Evolutionary conservation across 139 green algal species (phyloP).

Genomic region (Mychonastes homosphaera): DNA sequence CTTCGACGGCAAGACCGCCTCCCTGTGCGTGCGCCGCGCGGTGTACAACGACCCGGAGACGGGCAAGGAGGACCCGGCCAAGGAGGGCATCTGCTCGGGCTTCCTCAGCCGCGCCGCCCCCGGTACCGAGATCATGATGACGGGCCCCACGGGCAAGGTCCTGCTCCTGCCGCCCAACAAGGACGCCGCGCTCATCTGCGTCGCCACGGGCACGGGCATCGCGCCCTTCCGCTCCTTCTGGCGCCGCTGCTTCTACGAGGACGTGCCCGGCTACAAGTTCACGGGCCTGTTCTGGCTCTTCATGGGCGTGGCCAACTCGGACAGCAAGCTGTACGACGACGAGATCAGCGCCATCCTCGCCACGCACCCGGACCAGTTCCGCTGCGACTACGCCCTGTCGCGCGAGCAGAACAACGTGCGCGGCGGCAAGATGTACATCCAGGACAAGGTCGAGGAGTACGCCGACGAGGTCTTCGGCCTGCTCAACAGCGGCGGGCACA

Average conservation of each 20-base stretch:
- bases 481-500: slow-evolving; percentile 89
- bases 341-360: slow-evolving; percentile 57
- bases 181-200: slow-evolving; percentile 87
- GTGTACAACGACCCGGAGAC: slow-evolving; percentile 81
- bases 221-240: slow-evolving; percentile 95
- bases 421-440: slow-evolving; percentile 95
- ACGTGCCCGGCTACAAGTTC: slow-evolving; percentile 90
- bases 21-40: slow-evolving; percentile 92
- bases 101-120: slow-evolving; percentile 93
- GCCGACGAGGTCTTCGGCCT: slow-evolving; percentile 94
- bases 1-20: slow-evolving; percentile 92
- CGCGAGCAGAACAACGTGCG: slow-evolving; percentile 81
- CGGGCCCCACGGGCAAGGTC: slow-evolving; percentile 39
- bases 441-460: slow-evolving; percentile 96
- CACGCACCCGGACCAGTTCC: slow-evolving; percentile 84
- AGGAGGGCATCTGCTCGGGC: slow-evolving; percentile 99
- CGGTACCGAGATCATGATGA: slow-evolving; percentile 90
- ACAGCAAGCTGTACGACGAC: slow-evolving; percentile 94
- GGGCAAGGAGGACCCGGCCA: slow-evolving; percentile 83
- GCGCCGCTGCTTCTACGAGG: slow-evolving; percentile 89
- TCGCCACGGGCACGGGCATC: slow-evolving; percentile 98
- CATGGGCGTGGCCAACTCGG: slow-evolving; percentile 97
- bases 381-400: slow-evolving; percentile 93
- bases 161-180: slow-evolving; percentile 26
- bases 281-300: slow-evolving; percentile 95